A percentile compares a stretch with the other conserved stretches of the same genome.
phyloP scores from a whole-genome alignment of 1,139 yeast species.

The Diutina mesorugosa region DNA sequence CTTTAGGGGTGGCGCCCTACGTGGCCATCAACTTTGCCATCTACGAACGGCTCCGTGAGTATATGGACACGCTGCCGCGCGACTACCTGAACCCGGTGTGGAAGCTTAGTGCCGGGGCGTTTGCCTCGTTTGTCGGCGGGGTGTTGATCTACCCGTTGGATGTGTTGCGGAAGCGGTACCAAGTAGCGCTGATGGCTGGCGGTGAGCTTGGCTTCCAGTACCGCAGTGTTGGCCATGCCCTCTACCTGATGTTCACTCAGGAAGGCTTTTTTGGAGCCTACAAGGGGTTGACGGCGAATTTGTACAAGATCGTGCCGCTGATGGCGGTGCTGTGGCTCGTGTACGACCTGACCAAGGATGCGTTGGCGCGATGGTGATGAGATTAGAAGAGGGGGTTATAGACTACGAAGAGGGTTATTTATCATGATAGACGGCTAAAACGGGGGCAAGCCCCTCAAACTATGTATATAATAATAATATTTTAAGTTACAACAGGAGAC shows the following conservation, averaged over 20 bases:
- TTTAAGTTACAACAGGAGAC: neutral
- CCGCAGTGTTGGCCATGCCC: constrained; percentile 58
- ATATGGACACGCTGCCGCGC: constrained; percentile 21
- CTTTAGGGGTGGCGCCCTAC: constrained; percentile 91
- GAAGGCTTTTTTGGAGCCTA: constrained; percentile 81
- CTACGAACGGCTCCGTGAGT: constrained; percentile 69
- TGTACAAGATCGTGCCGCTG: constrained; percentile 83
- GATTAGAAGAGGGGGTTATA: neutral
- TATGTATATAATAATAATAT: neutral
- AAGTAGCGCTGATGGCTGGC: constrained; percentile 76
- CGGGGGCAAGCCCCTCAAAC: neutral
- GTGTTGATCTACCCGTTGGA: constrained; percentile 85
- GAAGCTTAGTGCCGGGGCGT: constrained; percentile 71
- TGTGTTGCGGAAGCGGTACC: constrained; percentile 76
- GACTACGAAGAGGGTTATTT: neutral
- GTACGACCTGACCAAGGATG: constrained; percentile 53
- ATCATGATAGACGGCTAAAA: neutral
- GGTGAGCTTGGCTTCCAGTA: constrained; percentile 74
- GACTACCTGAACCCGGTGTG: constrained; percentile 34
- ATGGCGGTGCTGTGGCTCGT: constrained; percentile 94
- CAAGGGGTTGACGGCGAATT: constrained; percentile 79
- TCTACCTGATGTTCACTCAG: constrained; percentile 46
- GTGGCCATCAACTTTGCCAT: constrained; percentile 88
- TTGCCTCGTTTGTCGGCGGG: constrained; percentile 60
- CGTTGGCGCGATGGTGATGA: constrained; percentile 19